Evolutionary conservation across 139 green algal genomes (phyloP), one percentile per base, ranked within the genome.

Genomic region (Picochlorum costavermella): DNA sequence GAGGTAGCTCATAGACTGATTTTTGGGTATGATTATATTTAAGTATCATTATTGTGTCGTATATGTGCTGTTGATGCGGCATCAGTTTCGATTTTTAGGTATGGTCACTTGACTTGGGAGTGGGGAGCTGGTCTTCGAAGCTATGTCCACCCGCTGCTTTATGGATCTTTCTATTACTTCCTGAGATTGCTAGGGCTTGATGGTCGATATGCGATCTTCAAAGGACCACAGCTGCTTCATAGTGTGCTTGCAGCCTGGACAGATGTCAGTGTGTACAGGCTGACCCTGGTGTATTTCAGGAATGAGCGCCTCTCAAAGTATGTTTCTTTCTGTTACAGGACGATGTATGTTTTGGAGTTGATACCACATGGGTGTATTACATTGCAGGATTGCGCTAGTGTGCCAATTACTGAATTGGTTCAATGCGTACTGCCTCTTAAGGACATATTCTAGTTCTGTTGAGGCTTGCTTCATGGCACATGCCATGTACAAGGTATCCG

Each of bases 31-130:
- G 78, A 28, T 11, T 29, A 1, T 37, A 33, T 29, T 56, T 56
- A 50, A 12, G 43, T 17, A 17, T 49, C 43, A 49, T 17, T 17
- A 49, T 49, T 17, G 10, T 49, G 10, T 49, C 10, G 0, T 10
- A 49, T 28, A 2, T 33, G 9, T 49, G 25, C 25, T 1, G 50
- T 8, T 20, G 33, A 40, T 40, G 33, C 33, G 9, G 8, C 2
- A 40, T 40, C 33, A 10, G 31, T 30, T 28, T 40, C 17, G 43
- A 30, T 5, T 6, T 63, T 25, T 64, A 84, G 77, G 17, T 89
- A 91, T 60, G 84, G 84, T 14, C 69, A 86, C 51, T 61, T 81
- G 17, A 91, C 84, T 0, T 91, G 84, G 84, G 84, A 91, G 58
- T 91, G 84, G 84, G 64, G 50, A 9, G 79, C 62, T 2, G 82